These are phyloP conservation scores for Blepharisma japonicum DNA, from an alignment of 73 alveolate species.

Conservation along the genomic window DNA sequence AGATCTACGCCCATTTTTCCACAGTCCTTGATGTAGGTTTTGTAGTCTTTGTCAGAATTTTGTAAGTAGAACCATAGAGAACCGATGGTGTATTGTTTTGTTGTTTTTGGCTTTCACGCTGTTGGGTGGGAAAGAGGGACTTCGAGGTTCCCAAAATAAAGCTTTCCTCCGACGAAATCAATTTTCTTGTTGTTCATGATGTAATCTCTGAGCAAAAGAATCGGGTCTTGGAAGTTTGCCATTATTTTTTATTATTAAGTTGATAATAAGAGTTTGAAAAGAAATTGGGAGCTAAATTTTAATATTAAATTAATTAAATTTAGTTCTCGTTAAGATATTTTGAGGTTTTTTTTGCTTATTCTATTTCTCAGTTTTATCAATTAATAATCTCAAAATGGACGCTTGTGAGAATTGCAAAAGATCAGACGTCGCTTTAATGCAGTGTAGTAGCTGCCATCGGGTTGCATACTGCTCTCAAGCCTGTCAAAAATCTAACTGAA, in stretches of 20 bases:
- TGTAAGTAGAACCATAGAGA: slow-evolving; percentile 46
- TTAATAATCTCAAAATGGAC: too few species aligned
- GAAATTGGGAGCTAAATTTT: too few species aligned
- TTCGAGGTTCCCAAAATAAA: slow-evolving; percentile 26
- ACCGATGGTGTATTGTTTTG: slow-evolving; percentile 47
- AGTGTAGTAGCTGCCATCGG: slow-evolving; percentile 20
- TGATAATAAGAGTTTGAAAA: too few species aligned
- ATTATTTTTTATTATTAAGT: neutral
- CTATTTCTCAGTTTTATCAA: too few species aligned
- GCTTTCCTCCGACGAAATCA: slow-evolving; percentile 33
- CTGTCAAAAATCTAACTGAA: slow-evolving; percentile 22
- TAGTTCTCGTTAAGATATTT: too few species aligned
- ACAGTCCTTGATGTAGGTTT: slow-evolving; percentile 42
- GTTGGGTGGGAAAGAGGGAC: slow-evolving; percentile 41
- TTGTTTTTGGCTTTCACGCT: slow-evolving; percentile 44
- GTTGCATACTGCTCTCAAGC: slow-evolving; percentile 11
- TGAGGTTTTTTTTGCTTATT: too few species aligned
- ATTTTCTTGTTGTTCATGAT: slow-evolving; percentile 36
- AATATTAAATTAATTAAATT: too few species aligned
- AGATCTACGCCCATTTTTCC: slow-evolving; percentile 35
- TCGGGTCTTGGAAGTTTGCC: slow-evolving; percentile 42
- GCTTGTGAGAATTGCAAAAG: neutral
- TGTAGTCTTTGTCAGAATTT: slow-evolving; percentile 8
- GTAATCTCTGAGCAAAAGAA: slow-evolving; percentile 42
- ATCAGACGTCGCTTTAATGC: neutral